These are phyloP conservation scores for Aphanomyces euteiches DNA, from an alignment of 352 stramenopile species.

Conservation along the genomic window DNA sequence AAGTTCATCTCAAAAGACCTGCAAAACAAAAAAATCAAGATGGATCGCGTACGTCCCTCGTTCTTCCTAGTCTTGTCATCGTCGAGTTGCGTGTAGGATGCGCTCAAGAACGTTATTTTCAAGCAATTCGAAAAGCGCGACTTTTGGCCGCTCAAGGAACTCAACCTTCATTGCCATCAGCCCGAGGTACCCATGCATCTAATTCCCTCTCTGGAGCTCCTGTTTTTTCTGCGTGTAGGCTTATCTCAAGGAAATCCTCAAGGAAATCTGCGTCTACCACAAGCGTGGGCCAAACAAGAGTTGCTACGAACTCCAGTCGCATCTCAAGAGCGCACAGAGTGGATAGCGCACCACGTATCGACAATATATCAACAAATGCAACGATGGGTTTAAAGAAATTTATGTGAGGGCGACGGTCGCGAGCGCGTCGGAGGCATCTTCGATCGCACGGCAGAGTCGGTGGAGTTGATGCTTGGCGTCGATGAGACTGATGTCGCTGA, in stretches of 20 bases:
- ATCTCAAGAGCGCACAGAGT: constrained; percentile 68
- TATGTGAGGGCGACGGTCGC: constrained; percentile 37
- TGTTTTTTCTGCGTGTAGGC: constrained; percentile 39
- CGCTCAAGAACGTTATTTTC: constrained; percentile 85
- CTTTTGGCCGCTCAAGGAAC: constrained; percentile 84
- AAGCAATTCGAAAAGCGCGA: constrained; percentile 85
- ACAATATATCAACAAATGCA: neutral
- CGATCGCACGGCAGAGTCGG: constrained; percentile 71
- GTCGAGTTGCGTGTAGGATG: constrained; percentile 45
- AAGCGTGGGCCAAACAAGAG: constrained; percentile 87
- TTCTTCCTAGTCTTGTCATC: neutral
- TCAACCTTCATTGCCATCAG: constrained; percentile 84
- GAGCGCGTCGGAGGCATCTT: constrained; percentile 68
- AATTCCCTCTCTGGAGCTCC: neutral
- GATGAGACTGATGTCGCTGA: constrained; percentile 62
- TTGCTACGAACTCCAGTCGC: constrained; percentile 85
- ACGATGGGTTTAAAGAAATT: neutral
- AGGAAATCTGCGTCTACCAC: constrained; percentile 87
- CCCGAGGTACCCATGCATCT: constrained; percentile 55
- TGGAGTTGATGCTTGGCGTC: constrained; percentile 75
- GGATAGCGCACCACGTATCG: neutral
- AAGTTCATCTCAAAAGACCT: constrained; percentile 56
- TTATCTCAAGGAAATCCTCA: constrained; percentile 84
- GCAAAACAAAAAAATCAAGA: constrained; percentile 84
- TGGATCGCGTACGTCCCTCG: constrained; percentile 63